These are phyloP conservation scores for Mycena capillaripes DNA, from an alignment of 768 basidiomycete species.

Conservation along the genomic window DNA sequence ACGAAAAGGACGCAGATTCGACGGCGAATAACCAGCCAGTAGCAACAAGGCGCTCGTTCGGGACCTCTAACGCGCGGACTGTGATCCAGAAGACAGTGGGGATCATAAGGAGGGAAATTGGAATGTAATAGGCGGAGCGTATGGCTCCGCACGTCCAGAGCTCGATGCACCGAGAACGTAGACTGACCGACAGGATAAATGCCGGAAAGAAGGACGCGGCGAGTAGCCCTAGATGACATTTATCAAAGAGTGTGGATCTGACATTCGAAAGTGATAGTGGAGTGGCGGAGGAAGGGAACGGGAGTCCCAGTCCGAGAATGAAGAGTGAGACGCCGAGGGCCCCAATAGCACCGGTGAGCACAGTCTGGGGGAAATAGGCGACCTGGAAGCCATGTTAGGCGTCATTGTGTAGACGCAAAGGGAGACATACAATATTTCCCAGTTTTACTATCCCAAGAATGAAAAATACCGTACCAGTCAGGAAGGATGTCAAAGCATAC, in stretches of 20 bases:
- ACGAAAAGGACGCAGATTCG: slow-evolving; percentile 12
- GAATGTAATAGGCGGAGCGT: slow-evolving; percentile 38
- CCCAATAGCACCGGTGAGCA: slow-evolving; percentile 42
- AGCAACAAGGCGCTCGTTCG: slow-evolving; percentile 16
- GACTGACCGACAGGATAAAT: slow-evolving; percentile 36
- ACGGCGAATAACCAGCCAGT: slow-evolving; percentile 42
- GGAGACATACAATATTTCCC: slow-evolving; percentile 36
- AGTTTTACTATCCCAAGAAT: slow-evolving; percentile 39
- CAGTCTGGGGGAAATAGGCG: slow-evolving; percentile 42
- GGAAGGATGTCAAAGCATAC: slow-evolving; percentile 40
- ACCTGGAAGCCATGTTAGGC: slow-evolving; percentile 34
- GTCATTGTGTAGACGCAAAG: not conserved
- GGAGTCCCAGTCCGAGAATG: slow-evolving; percentile 36
- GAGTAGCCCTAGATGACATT: slow-evolving; percentile 35
- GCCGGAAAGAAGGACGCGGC: slow-evolving; percentile 40
- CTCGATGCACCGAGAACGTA: slow-evolving; percentile 33
- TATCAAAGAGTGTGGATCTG: slow-evolving; percentile 31
- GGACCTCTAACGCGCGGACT: slow-evolving; percentile 7
- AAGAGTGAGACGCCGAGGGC: slow-evolving; percentile 42
- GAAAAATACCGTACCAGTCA: slow-evolving; percentile 39
- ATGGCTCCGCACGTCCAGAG: slow-evolving; percentile 36
- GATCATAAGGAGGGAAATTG: slow-evolving; percentile 35
- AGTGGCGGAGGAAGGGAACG: slow-evolving; percentile 19
- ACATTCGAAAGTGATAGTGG: slow-evolving; percentile 34
- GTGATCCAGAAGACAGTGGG: slow-evolving; percentile 39